Evolutionary conservation across 2,329 filamentous ascomycete species (phyloP), one percentile per base, ranked within the genome.

Genomic region (Curvularia eragrostidis): DNA sequence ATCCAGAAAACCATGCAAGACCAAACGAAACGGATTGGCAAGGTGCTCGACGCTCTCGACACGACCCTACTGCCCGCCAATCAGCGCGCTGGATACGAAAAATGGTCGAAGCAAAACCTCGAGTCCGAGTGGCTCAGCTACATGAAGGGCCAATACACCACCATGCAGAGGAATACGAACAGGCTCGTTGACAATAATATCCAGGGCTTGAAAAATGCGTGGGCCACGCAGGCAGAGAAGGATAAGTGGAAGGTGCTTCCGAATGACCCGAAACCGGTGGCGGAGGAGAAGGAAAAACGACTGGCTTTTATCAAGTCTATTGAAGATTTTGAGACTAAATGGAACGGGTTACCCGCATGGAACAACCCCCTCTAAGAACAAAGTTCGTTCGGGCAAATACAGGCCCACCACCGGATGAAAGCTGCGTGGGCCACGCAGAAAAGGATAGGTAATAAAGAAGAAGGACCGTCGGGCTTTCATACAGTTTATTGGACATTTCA

Each of bases 11-110:
- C 44, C 44, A 48, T 48, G 44, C 32, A 48, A 18, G 34, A 13
- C 24, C 44, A 48, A n/a, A 48, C 44, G 26, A 26, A 48, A 21
- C 44, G 44, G 7, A 48, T 48, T n/a, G 44, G 44, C 15, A 26
- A 48, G 44, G 26, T 48, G 5, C 44, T 34, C 10, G 44, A 48
- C 44, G 44, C 44, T 26, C 44, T 48, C 44, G 44, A 48, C 44
- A 28, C 44, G 9, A 48, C 44, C 28, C 26, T 48, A 26, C 44
- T 48, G 26, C 44, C 44, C 26, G 26, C 23, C 28, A 48, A 48
- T 26, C 44, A 30, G n/a, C 44, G 26, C 28, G 5, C 26, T 36
- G 28, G 28, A 48, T 48, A 18, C 19, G 24, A 8, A 21, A 23
- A 48, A 48, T 36, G 44, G 44, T 36, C 44, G 28, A 48, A 48